phyloP scores from a whole-genome alignment of 768 basidiomycete genomes.

The Dentipellis sp. region DNA sequence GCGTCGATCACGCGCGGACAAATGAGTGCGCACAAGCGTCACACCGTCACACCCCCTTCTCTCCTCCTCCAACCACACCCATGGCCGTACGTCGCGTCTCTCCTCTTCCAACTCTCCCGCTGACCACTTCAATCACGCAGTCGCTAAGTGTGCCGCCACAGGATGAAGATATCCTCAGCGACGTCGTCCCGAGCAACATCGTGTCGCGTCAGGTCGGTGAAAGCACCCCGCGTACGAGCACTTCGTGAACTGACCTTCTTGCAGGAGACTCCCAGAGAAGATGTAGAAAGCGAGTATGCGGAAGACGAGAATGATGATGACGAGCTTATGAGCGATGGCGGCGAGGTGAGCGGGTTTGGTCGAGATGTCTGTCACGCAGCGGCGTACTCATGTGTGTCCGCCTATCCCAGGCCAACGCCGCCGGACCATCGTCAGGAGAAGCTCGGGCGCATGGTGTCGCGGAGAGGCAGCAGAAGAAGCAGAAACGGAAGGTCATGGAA shows the following conservation, averaged over 20 bases:
- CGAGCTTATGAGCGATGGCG: slow-evolving; percentile 45
- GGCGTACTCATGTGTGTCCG: slow-evolving; percentile 18
- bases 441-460: slow-evolving; percentile 29
- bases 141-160: slow-evolving; percentile 17
- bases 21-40: neutral
- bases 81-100: slow-evolving; percentile 13
- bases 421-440: slow-evolving; percentile 22
- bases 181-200: slow-evolving; percentile 86
- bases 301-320: slow-evolving; percentile 42
- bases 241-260: slow-evolving; percentile 7
- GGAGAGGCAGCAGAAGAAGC: slow-evolving; percentile 35
- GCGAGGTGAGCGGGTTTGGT: slow-evolving; percentile 1
- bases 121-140: slow-evolving; percentile 4
- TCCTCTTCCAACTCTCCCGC: neutral
- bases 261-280: slow-evolving; percentile 60
- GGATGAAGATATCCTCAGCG: slow-evolving; percentile 82
- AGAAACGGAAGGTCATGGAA: slow-evolving; percentile 59
- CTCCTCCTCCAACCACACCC: neutral
- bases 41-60: neutral
- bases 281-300: slow-evolving; percentile 66
- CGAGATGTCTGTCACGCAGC: neutral
- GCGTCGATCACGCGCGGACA: neutral
- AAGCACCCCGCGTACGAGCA: neutral
- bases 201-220: slow-evolving; percentile 72
- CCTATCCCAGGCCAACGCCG: slow-evolving; percentile 28